A percentile compares a stretch with the other conserved stretches of the same genome.
phyloP scores from a whole-genome alignment of 2,329 filamentous ascomycete species.

The Penicillium sp. region DNA sequence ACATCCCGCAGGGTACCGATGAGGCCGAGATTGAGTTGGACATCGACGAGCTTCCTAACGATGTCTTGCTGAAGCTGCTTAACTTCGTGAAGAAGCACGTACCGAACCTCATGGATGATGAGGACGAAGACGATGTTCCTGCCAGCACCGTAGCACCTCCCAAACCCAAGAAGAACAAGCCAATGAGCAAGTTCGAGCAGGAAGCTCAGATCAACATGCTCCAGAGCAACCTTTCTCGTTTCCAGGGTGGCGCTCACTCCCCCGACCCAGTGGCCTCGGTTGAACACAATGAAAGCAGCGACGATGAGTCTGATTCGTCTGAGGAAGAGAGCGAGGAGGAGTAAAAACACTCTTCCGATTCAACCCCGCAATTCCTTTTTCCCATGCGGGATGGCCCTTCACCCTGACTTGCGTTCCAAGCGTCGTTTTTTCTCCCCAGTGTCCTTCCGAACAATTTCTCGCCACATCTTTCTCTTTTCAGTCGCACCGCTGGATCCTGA shows the following conservation, averaged over 20 bases:
- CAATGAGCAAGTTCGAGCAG: constrained; percentile 52
- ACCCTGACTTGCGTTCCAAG: constrained; percentile 24
- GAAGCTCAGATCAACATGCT: constrained; percentile 51
- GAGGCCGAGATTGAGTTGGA: constrained; percentile 49
- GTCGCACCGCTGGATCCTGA: background rate
- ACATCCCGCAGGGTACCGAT: constrained; percentile 36
- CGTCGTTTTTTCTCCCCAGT: constrained; percentile 14
- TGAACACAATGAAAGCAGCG: constrained; percentile 46
- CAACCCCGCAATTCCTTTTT: background rate
- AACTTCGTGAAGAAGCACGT: constrained; percentile 49
- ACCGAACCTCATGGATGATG: constrained; percentile 42
- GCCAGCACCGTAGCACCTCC: constrained; percentile 34
- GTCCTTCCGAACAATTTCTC: background rate
- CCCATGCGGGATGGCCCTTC: constrained; percentile 6
- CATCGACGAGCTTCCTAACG: constrained; percentile 49
- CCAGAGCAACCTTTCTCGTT: constrained; percentile 46
- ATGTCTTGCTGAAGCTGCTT: constrained; percentile 45
- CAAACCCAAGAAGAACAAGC: constrained; percentile 52
- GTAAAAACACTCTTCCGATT: constrained; percentile 26
- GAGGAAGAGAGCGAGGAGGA: constrained; percentile 51
- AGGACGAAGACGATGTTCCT: constrained; percentile 44
- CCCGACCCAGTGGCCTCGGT: constrained; percentile 45
- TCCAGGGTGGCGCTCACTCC: constrained; percentile 43
- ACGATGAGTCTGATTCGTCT: constrained; percentile 47
- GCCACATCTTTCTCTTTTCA: constrained; percentile 1